These are phyloP conservation scores for Calonectria ilicicola DNA, from an alignment of 2,329 filamentous ascomycete genomes.

Conservation along the genomic window DNA sequence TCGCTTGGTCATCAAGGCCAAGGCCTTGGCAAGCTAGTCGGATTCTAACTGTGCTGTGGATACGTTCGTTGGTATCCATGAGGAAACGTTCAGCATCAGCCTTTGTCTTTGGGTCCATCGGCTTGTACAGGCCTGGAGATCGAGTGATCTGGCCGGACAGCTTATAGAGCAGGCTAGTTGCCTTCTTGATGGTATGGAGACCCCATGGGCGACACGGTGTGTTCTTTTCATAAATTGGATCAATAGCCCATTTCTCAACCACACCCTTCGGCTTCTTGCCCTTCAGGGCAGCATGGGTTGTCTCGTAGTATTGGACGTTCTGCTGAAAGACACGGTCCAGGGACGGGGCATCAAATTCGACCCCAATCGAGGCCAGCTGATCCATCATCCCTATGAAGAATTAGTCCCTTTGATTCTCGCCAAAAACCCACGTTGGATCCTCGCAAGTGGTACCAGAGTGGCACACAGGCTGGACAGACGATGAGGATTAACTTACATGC, in stretches of 20 bases:
- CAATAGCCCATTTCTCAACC: slow-evolving; percentile 56
- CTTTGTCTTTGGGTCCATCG: slow-evolving; percentile 55
- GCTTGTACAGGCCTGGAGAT: slow-evolving; percentile 62
- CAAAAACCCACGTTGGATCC: not conserved
- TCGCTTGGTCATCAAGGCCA: slow-evolving; percentile 59
- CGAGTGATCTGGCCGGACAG: slow-evolving; percentile 57
- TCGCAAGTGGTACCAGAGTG: not conserved
- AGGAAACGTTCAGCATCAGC: slow-evolving; percentile 54
- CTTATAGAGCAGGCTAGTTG: slow-evolving; percentile 55
- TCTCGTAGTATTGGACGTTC: slow-evolving; percentile 48
- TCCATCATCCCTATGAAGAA: slow-evolving; percentile 65
- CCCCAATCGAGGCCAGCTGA: slow-evolving; percentile 62
- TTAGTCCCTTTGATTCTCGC: not conserved
- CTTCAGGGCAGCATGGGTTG: slow-evolving; percentile 23
- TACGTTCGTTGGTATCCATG: slow-evolving; percentile 65
- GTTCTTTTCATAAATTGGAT: slow-evolving; percentile 60
- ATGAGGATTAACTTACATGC: slow-evolving; percentile 48
- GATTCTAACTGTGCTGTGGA: slow-evolving; percentile 67
- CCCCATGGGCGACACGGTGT: slow-evolving; percentile 61
- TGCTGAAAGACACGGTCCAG: slow-evolving; percentile 55
- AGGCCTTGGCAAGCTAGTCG: slow-evolving; percentile 63
- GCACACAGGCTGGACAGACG: not conserved
- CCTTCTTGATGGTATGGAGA: slow-evolving; percentile 58
- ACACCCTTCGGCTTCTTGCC: slow-evolving; percentile 30
- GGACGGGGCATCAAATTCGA: slow-evolving; percentile 59